A percentile compares a stretch with the other conserved stretches of the same genome.
These are phyloP conservation scores for Gynandropsis gynandra DNA, from an alignment of 345 rosid genomes.

Conservation along the genomic window DNA sequence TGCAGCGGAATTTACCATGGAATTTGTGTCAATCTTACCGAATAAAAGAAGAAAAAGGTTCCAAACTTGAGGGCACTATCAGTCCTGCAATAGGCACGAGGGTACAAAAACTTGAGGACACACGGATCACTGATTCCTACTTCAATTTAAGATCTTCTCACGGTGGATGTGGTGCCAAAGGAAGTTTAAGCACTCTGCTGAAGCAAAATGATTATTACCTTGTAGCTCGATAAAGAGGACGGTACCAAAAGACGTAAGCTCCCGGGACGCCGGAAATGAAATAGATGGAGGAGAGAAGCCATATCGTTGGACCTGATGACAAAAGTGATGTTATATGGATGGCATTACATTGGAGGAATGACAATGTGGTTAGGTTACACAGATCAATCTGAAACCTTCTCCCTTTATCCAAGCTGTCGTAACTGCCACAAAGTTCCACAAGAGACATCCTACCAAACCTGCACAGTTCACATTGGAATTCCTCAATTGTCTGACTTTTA, in stretches of 20 bases:
- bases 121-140: conserved; percentile 8
- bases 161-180: neutral
- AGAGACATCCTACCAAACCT: conserved; percentile 74
- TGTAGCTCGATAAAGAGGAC: conserved; percentile 92
- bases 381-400: conserved; percentile 45
- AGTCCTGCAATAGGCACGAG: conserved; percentile 54
- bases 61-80: conserved; percentile 97
- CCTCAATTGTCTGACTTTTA: neutral
- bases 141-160: neutral
- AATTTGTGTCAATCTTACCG: conserved; percentile 38
- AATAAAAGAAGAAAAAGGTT: conserved; percentile 72
- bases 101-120: no score
- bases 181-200: conserved; percentile 10
- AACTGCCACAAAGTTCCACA: conserved; percentile 84
- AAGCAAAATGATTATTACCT: conserved; percentile 43
- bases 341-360: conserved; percentile 8
- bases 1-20: conserved; percentile 9
- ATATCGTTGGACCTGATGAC: conserved; percentile 67
- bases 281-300: conserved; percentile 95
- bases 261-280: conserved; percentile 87
- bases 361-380: conserved; percentile 6
- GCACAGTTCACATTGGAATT: conserved; percentile 19
- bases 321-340: conserved; percentile 17
- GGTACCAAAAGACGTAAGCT: conserved; percentile 82
- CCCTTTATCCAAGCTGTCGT: conserved; percentile 90